A percentile compares a stretch with the other conserved stretches of the same genome.
These are phyloP conservation scores for Fagus sylvatica DNA, from an alignment of 306 rosid genomes.

Conservation along the genomic window DNA sequence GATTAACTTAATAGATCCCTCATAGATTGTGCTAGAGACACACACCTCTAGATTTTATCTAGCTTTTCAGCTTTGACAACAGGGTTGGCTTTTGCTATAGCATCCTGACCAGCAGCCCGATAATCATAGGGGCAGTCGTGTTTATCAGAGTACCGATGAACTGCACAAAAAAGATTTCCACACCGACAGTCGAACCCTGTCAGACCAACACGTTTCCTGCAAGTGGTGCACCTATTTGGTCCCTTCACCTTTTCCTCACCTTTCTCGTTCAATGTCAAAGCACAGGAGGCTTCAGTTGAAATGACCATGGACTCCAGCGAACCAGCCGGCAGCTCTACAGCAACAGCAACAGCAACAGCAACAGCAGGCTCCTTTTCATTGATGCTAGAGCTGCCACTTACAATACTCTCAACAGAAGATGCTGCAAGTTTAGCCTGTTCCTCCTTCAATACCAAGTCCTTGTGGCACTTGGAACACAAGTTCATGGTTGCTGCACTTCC, in stretches of 20 bases:
- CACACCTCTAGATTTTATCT: conserved; percentile 30
- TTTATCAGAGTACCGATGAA: conserved; percentile 45
- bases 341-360: background rate
- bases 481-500: conserved; percentile 57
- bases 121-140: conserved; percentile 41
- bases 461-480: conserved; percentile 55
- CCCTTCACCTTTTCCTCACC: conserved; percentile 39
- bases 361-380: conserved; percentile 12
- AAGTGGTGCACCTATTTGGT: conserved; percentile 38
- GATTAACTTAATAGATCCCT: conserved; percentile 12
- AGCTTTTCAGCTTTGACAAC: conserved; percentile 45
- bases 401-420: conserved; percentile 34
- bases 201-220: conserved; percentile 47
- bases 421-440: conserved; percentile 43
- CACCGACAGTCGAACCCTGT: conserved; percentile 47
- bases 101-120: conserved; percentile 29
- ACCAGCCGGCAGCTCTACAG: conserved; percentile 13
- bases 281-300: conserved; percentile 21
- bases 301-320: background rate
- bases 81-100: conserved; percentile 50
- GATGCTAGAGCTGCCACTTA: conserved; percentile 33
- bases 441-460: conserved; percentile 40
- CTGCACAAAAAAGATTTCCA: conserved; percentile 41
- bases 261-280: conserved; percentile 5
- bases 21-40: background rate